Conservation (phyloP, 73 alveolate genomes). For the Uronychia setigera region DNA sequence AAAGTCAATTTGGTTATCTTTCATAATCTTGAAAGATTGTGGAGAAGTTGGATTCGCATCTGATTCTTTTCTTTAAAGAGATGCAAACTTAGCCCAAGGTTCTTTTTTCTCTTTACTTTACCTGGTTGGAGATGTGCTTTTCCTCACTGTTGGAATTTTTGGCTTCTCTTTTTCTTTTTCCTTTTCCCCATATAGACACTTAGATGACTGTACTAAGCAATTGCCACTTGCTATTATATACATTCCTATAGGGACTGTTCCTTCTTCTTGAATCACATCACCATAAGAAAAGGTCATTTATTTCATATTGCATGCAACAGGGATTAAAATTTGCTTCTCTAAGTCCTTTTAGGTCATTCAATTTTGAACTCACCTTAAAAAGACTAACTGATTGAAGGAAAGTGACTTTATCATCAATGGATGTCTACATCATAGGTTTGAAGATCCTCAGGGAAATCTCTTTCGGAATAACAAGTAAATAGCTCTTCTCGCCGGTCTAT, state of each 20-base stretch:
- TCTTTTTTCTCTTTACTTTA: too few relatives aligned
- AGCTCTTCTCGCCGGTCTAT: constrained; percentile 29
- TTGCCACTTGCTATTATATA: constrained; percentile 29
- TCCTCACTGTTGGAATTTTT: too few relatives aligned
- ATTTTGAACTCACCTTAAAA: constrained; percentile 3
- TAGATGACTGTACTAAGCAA: constrained; percentile 16
- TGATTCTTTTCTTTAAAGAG: constrained; percentile 13
- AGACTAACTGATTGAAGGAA: not conserved
- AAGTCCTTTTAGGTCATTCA: constrained; percentile 19
- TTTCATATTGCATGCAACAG: constrained; percentile 46
- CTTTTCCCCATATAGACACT: not conserved
- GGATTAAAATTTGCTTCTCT: constrained; percentile 42
- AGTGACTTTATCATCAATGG: not conserved
- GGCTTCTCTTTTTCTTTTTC: too few relatives aligned
- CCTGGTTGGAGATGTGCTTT: too few relatives aligned
- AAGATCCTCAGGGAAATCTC: constrained; percentile 8
- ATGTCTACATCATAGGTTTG: not conserved
- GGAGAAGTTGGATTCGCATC: constrained; percentile 21
- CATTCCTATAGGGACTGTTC: constrained; percentile 41
- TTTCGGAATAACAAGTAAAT: constrained; percentile 26
- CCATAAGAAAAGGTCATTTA: constrained; percentile 29
- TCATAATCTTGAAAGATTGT: not conserved
- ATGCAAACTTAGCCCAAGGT: too few relatives aligned
- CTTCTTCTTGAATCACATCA: constrained; percentile 29
- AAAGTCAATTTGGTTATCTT: constrained; percentile 7